Evolutionary conservation across 2,329 filamentous ascomycete genomes (phyloP).

Genomic region (Beauveria sp.): DNA sequence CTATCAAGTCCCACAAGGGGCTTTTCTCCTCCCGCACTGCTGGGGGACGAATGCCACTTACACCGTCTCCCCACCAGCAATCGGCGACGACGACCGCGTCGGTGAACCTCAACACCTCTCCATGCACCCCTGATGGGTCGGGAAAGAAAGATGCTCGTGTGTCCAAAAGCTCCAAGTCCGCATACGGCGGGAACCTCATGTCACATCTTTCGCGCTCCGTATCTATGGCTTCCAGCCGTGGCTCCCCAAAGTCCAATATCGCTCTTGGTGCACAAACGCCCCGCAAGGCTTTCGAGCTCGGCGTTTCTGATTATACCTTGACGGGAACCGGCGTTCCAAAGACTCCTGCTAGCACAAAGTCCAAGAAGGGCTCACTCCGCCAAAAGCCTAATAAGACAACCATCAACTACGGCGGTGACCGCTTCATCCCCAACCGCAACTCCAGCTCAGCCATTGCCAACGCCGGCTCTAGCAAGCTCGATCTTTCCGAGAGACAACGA

Average conservation of each 20-base stretch:
- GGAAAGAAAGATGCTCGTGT: conserved; percentile 42
- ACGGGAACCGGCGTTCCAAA: conserved; percentile 68
- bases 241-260: conserved; percentile 97
- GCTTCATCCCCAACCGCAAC: conserved; percentile 90
- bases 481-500: conserved; percentile 59
- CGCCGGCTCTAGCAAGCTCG: conserved; percentile 74
- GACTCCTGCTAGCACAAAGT: conserved; percentile 50
- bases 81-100: conserved; percentile 41
- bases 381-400: conserved; percentile 68
- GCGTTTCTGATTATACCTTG: conserved; percentile 86
- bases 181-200: conserved; percentile 73
- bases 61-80: conserved; percentile 75
- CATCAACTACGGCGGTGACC: conserved; percentile 72
- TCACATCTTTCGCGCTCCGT: conserved; percentile 66
- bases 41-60: conserved; percentile 89
- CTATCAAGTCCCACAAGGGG: conserved; percentile 88
- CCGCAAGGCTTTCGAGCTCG: conserved; percentile 75
- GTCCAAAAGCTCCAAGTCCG: conserved; percentile 52
- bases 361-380: conserved; percentile 46
- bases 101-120: conserved; percentile 56
- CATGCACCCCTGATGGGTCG: conserved; percentile 64
- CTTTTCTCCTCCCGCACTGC: conserved; percentile 89
- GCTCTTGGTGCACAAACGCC: conserved; percentile 67
- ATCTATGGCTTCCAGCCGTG: conserved; percentile 61
- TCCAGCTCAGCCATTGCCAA: conserved; percentile 85